Conservation (phyloP, 2,329 filamentous ascomycete species). For the Albophoma yamanashiensis region DNA sequence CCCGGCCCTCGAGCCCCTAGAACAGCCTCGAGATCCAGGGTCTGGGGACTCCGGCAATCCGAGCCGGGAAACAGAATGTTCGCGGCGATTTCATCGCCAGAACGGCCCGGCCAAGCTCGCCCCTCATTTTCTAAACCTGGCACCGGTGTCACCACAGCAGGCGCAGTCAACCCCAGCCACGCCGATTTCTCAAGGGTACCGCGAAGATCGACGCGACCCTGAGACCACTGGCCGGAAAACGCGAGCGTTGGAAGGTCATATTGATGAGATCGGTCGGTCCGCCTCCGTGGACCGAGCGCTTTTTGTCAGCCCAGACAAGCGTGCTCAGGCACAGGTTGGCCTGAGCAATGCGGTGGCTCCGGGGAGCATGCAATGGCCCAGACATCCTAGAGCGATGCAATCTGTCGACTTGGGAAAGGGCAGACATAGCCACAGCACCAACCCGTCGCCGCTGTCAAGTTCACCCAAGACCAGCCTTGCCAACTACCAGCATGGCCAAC, state of each 20-base stretch:
- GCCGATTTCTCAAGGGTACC: slow-evolving; percentile 22
- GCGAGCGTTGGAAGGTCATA: slow-evolving; percentile 24
- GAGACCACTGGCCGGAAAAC: slow-evolving; percentile 23
- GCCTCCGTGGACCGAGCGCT: slow-evolving; percentile 53
- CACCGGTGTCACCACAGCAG: slow-evolving; percentile 9
- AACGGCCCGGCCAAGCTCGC: slow-evolving; percentile 30
- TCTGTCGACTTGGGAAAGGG: slow-evolving; percentile 28
- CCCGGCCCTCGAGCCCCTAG: slow-evolving; percentile 16
- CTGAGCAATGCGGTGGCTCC: slow-evolving; percentile 51
- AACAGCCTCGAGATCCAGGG: slow-evolving; percentile 1
- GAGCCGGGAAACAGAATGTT: slow-evolving; percentile 1
- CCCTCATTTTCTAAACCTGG: slow-evolving; percentile 32
- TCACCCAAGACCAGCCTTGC: slow-evolving; percentile 19
- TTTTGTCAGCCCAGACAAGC: slow-evolving; percentile 51
- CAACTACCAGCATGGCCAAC: slow-evolving; percentile 31
- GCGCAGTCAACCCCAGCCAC: slow-evolving; percentile 22
- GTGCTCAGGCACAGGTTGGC: slow-evolving; percentile 52
- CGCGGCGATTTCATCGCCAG: slow-evolving; percentile 26
- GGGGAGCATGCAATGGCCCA: slow-evolving; percentile 43
- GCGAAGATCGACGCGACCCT: slow-evolving; percentile 32
- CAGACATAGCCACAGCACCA: slow-evolving; percentile 15
- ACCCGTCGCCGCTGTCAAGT: slow-evolving; percentile 28
- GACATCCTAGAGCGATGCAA: slow-evolving; percentile 32
- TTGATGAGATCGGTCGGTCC: slow-evolving; percentile 42
- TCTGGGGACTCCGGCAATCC: neutral